A percentile compares a stretch with the other conserved stretches of the same genome.
phyloP scores from a whole-genome alignment of 805 yeast species.

The Candida vartiovaarae region DNA sequence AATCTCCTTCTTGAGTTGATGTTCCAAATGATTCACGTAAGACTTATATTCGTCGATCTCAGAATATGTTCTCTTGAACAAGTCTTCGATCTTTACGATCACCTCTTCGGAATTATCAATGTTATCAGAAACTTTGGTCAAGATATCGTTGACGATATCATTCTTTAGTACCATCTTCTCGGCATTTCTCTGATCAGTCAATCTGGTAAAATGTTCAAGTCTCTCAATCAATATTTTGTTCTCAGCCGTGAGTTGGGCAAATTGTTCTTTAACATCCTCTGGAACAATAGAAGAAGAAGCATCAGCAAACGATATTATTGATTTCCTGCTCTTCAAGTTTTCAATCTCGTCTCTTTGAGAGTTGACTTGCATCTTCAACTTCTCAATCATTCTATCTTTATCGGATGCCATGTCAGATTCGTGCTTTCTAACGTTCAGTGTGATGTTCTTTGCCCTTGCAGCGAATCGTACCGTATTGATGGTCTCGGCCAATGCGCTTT shows the following conservation, averaged over 20 bases:
- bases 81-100: conserved; percentile 37
- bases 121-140: conserved; percentile 26
- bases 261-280: conserved; percentile 25
- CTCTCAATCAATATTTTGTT: conserved; percentile 57
- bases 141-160: conserved; percentile 51
- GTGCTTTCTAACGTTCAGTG: conserved; percentile 55
- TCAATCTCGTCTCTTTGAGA: conserved; percentile 49
- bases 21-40: conserved; percentile 54
- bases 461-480: conserved; percentile 86
- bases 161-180: conserved; percentile 49
- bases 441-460: conserved; percentile 83
- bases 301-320: background rate
- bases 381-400: conserved; percentile 46
- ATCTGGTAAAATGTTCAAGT: conserved; percentile 59
- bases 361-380: conserved; percentile 53
- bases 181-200: conserved; percentile 53
- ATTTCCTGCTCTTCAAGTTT: conserved; percentile 23
- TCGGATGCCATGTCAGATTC: conserved; percentile 32
- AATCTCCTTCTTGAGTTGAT: conserved; percentile 32
- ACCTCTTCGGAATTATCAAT: conserved; percentile 32
- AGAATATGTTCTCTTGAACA: conserved; percentile 37
- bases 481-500: conserved; percentile 64
- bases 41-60: conserved; percentile 55
- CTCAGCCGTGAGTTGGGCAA: conserved; percentile 49
- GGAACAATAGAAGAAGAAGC: conserved; percentile 2